phyloP scores from a whole-genome alignment of 768 basidiomycete genomes.

The Rhodotorula babjevae region DNA sequence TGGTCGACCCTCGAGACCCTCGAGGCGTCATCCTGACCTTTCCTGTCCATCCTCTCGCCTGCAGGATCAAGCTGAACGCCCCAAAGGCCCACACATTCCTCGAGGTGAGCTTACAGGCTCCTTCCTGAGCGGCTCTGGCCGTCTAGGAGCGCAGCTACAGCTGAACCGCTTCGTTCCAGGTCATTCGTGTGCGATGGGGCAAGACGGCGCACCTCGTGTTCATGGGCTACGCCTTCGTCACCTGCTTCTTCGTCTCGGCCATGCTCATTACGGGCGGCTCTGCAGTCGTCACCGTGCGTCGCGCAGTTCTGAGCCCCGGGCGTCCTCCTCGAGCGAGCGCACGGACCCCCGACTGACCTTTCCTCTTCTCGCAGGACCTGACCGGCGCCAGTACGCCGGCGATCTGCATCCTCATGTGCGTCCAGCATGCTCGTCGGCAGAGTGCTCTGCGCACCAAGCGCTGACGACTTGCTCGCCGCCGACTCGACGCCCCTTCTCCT shows the following conservation, averaged over 20 bases:
- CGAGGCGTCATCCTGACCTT: no score
- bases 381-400: slow-evolving; percentile 67
- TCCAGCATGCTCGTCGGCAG: neutral
- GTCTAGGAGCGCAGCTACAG: no score
- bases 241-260: slow-evolving; percentile 57
- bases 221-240: slow-evolving; percentile 76
- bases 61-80: slow-evolving; percentile 89
- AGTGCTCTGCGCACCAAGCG: no score
- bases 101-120: neutral
- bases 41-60: slow-evolving; percentile 60
- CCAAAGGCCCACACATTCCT: slow-evolving; percentile 49
- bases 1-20: no score
- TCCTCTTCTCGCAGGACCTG: neutral
- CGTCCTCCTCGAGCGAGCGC: no score
- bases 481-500: neutral
- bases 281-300: neutral
- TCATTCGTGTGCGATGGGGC: slow-evolving; percentile 68
- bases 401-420: slow-evolving; percentile 1
- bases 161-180: no score
- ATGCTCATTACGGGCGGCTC: slow-evolving; percentile 46
- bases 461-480: neutral
- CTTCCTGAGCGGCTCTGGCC: neutral
- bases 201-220: slow-evolving; percentile 71
- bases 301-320: no score
- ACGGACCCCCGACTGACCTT: neutral